These are phyloP conservation scores for Lyophyllum shimeji DNA, from an alignment of 768 basidiomycete genomes.

Conservation along the genomic window DNA sequence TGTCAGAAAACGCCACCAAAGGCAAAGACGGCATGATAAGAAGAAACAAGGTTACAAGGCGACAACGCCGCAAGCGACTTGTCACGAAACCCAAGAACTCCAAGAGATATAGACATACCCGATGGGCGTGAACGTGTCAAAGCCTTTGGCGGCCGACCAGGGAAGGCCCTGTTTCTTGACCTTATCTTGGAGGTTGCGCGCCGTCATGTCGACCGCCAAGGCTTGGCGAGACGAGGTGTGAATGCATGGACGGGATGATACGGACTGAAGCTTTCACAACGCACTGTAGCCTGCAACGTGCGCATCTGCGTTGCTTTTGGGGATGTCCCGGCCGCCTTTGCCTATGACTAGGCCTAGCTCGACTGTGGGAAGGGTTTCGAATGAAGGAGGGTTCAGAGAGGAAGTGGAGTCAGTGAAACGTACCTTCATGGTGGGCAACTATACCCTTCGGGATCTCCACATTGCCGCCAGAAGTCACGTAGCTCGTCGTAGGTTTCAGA, in stretches of 20 bases:
- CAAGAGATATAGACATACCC: conserved; percentile 60
- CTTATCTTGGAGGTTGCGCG: conserved; percentile 89
- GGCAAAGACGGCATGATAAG: background rate
- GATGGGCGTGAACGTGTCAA: conserved; percentile 94
- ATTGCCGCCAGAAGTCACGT: conserved; percentile 71
- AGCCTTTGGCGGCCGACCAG: conserved; percentile 96
- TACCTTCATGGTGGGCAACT: conserved; percentile 90
- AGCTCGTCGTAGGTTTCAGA: conserved; percentile 93
- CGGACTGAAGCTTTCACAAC: conserved; percentile 19
- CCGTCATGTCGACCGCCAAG: conserved; percentile 95
- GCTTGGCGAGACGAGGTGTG: conserved; percentile 45
- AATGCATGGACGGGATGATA: background rate
- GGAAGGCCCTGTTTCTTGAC: conserved; percentile 94
- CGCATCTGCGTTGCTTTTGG: conserved; percentile 64
- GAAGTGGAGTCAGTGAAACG: background rate
- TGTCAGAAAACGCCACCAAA: background rate
- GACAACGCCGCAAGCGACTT: background rate
- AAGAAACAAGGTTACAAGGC: conserved; percentile 1
- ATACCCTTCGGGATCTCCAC: conserved; percentile 88
- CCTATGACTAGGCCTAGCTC: conserved; percentile 98
- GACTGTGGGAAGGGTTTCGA: conserved; percentile 42
- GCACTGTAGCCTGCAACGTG: conserved; percentile 92
- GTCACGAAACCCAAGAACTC: conserved; percentile 1
- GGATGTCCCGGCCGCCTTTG: conserved; percentile 80
- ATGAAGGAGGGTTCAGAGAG: background rate